These are phyloP conservation scores for Botrytis galanthina DNA, from an alignment of 2,329 filamentous ascomycete genomes.

Conservation along the genomic window DNA sequence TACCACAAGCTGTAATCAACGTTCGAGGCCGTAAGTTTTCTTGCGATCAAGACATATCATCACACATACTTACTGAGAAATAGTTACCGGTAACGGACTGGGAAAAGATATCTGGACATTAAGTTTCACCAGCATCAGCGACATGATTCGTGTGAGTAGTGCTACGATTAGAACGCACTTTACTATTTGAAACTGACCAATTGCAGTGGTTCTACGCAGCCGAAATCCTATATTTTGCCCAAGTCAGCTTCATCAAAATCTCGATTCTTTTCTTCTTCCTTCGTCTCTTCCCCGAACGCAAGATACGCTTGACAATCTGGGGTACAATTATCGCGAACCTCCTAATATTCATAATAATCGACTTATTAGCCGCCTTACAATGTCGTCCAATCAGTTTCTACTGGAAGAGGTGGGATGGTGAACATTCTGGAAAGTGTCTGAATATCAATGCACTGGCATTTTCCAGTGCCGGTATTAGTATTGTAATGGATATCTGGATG, in stretches of 20 bases:
- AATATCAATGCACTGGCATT: slow-evolving; percentile 50
- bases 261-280: slow-evolving; percentile 29
- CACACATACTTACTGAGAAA: background rate
- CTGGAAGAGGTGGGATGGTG: slow-evolving; percentile 53
- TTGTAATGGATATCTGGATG: slow-evolving; percentile 52
- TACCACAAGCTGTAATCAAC: slow-evolving; percentile 13
- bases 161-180: background rate
- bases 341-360: slow-evolving; percentile 22
- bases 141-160: slow-evolving; percentile 23
- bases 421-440: slow-evolving; percentile 48
- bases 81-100: slow-evolving; percentile 23
- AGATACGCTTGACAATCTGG: slow-evolving; percentile 14
- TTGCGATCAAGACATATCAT: too few species aligned
- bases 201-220: slow-evolving; percentile 25
- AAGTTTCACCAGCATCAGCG: slow-evolving; percentile 22
- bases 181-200: background rate
- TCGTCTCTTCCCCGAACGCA: slow-evolving; percentile 25
- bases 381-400: slow-evolving; percentile 52
- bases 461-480: slow-evolving; percentile 52
- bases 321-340: slow-evolving; percentile 19
- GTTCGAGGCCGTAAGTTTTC: slow-evolving; percentile 11
- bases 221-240: slow-evolving; percentile 27
- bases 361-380: slow-evolving; percentile 37
- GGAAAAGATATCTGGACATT: slow-evolving; percentile 28
- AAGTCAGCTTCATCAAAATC: slow-evolving; percentile 23